Evolutionary conservation across 1,284 basidiomycete species (phyloP), one percentile per base, ranked within the genome.

Genomic region (Vanrija sp.): DNA sequence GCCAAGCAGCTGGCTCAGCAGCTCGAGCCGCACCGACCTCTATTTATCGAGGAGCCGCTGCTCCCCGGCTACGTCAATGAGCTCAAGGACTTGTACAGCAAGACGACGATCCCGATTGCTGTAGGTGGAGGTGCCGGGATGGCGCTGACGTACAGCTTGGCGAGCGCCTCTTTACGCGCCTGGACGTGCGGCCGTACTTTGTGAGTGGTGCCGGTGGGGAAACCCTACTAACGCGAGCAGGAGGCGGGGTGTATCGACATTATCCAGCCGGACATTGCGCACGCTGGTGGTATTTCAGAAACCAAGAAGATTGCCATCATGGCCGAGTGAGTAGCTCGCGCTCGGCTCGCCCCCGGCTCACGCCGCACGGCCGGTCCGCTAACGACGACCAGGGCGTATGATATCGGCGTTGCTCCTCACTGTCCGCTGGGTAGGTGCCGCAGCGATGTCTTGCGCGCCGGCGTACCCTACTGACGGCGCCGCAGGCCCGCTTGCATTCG

Each of bases 41-140:
- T 89, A 18, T 89, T 88, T 70, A 86, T 88, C 62, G 86, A 89
- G 77, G 86, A 88, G 63, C 85, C 85, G 0, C 82, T 88, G 38
- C 82, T 86, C 2, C 77, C 77, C 4, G 77, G 75, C 7, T 72
- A 77, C 47, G 71, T 76, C 45, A 70, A 73, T 47, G 77, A 78
- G 67, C 64, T 78, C 52, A 75, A 77, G 60, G 74, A 77, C 53
- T 64, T 78, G 45, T 77, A 78, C 61, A 72, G 71, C 51, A 72
- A 77, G 62, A 78, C 76, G 7, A 73, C 70, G n/a, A 78, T 78
- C 46, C 77, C 77, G 18, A 78, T 78, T 41, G 77, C 77, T 41
- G 73, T 75, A 41, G 57, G 69, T 61, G 31, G 9, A 14, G 31
- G 31, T 14, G 31, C 12, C 12, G 31, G 31, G 31, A 3, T 31